Conservation (phyloP, 192 early-diverging fungal genomes). For the Coemansia sp. region DNA sequence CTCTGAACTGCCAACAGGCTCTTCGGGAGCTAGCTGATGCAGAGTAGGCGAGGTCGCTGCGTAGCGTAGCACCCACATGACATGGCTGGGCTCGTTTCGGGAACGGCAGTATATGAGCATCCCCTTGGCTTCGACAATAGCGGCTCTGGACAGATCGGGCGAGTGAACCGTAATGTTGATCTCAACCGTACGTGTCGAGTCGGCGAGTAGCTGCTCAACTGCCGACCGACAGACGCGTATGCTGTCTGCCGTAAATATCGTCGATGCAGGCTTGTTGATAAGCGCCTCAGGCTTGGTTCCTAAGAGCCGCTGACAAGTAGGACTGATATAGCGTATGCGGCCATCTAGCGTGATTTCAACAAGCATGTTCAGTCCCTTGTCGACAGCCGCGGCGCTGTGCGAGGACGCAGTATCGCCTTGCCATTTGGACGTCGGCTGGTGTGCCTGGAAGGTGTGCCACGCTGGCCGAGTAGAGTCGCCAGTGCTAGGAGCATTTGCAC, state of each 20-base stretch:
- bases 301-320: constrained; percentile 33
- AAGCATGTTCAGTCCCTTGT: constrained; percentile 46
- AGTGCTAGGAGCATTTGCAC: not conserved
- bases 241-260: constrained; percentile 30
- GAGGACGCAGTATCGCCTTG: not conserved
- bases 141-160: constrained; percentile 11
- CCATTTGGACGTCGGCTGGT: not conserved
- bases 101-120: constrained; percentile 45
- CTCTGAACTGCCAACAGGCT: not conserved
- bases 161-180: constrained; percentile 27
- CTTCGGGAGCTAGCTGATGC: not conserved
- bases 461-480: not conserved
- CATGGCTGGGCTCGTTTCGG: constrained; percentile 41
- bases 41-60: not conserved
- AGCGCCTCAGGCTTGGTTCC: constrained; percentile 29
- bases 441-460: constrained; percentile 4
- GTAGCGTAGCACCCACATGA: constrained; percentile 51
- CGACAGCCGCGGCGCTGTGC: constrained; percentile 20
- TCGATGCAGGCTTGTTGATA: constrained; percentile 33
- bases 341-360: constrained; percentile 42
- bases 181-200: constrained; percentile 48
- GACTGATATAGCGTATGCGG: constrained; percentile 51
- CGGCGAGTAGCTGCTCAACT: constrained; percentile 43
- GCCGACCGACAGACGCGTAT: constrained; percentile 35
- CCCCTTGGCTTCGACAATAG: constrained; percentile 42